Base-by-base conservation (phyloP, 768 basidiomycete genomes). In the Kwoniella pini region DNA sequence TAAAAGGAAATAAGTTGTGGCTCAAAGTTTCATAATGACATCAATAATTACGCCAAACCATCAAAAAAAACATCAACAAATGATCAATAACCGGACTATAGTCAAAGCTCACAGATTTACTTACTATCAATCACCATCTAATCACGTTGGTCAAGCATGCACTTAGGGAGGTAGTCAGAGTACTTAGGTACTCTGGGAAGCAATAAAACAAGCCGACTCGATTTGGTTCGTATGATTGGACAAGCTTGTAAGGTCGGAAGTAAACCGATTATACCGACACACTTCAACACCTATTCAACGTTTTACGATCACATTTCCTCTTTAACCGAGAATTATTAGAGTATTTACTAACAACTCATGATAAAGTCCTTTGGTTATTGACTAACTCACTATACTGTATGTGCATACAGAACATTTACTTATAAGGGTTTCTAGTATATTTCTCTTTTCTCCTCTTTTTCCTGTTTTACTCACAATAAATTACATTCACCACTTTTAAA, bases 251-350 rank as follows among this genome's bases (percentile, higher is more conserved):
- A 36, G 40, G 40, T 42, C 40, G 40, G 40, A 50, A 31, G 26
- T 13, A 27, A 21, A 50, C 30, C 27, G 27, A 24, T 31, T 50
- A 12, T n/a, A 31, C 48, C 26, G 26, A 50, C 27, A n/a, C n/a
- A 50, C 48, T 50, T 50, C 48, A 50, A n/a, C 28, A 50, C 31
- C 48, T 50, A 50, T 50, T 50, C 48, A 50, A 30, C 48, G 30
- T 50, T 50, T 30, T 30, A 50, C 48, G 45, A 50, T 36, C 44
- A 46, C 4, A 46, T 22, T 5, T 27, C 10, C 24, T 22, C 44
- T 17, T 30, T 31, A 27, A 46, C 26, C 45, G 45, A 46, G 26
- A 24, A n/a, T n/a, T n/a, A n/a, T n/a, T n/a, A n/a, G n/a, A n/a
- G n/a, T n/a, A n/a, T n/a, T n/a, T n/a, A n/a, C n/a, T n/a, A n/a